Base-by-base conservation (phyloP, 73 alveolate species). In the Uronychia setigera region DNA sequence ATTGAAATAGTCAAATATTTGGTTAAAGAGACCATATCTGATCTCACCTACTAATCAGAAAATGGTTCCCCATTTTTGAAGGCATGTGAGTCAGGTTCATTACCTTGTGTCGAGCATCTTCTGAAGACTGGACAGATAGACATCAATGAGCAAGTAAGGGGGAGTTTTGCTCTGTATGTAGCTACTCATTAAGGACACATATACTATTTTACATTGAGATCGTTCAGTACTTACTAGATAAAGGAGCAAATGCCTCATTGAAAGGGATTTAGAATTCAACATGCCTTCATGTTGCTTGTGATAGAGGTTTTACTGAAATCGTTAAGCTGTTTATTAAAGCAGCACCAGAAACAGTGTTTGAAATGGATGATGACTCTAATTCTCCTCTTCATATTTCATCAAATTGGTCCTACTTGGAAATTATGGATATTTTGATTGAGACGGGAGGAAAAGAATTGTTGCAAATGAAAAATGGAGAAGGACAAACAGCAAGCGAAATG, bases 331-430 rank as follows among this genome's bases (percentile, higher is more conserved):
- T 81, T 27, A n/a, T 74, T 30, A 76, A 31, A 0, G 31, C 28
- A 31, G 14, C 60, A 30, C 58, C 60, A 0, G 77, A 46, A 31
- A 60, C 60, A 28, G 29, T 81, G 9, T 59, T 31, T 32, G 76
- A 26, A n/a, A 74, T 60, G 33, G 88, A 81, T 28, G 9, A 26
- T 26, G 88, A 81, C 31, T 80, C 82, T 9, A 81, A 59, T 26
- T 60, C 88, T 59, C 81, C 88, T 29, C 76, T 81, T 0, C 88
- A 81, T 33, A 35, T 81, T 1, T 80, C 88, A 1, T 46, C 81
- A 0, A 14, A 26, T 0, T 81, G 88, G 88, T 81, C 81, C 1
- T 59, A 59, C 33, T 60, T 81, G 88, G 88, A 81, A 26, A 60
- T 81, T 1, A 57, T 81, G 0, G 81, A 81, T 34, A 14, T 59